These are phyloP conservation scores for Solanum gandarillasii DNA, from an alignment of 257 asterid species.

Conservation along the genomic window DNA sequence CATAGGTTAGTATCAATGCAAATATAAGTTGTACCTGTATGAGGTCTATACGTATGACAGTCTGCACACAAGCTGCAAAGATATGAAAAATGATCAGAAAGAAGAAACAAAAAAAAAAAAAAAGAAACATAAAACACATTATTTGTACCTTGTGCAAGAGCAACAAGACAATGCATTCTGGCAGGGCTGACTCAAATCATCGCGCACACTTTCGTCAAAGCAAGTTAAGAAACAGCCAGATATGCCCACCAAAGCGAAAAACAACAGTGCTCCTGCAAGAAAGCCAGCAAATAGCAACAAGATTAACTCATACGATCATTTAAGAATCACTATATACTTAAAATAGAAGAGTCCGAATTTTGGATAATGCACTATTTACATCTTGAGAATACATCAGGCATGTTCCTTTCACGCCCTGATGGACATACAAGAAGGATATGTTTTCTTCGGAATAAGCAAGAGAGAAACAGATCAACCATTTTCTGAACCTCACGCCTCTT, in stretches of 20 bases:
- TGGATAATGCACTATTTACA: not conserved
- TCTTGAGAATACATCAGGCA: not conserved
- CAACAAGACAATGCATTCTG: constrained; percentile 80
- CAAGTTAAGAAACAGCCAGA: constrained; percentile 94
- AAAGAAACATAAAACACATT: not conserved
- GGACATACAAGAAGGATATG: not conserved
- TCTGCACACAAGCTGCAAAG: constrained; percentile 75
- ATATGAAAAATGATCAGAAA: not conserved
- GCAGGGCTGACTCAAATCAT: constrained; percentile 91
- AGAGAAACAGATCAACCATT: not conserved
- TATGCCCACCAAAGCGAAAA: constrained; percentile 79
- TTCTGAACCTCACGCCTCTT: not conserved
- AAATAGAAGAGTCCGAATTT: not conserved
- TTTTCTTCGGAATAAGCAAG: not conserved
- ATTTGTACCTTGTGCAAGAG: constrained; percentile 72
- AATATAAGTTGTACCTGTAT: constrained; percentile 62
- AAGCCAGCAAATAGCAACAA: not conserved
- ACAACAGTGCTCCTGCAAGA: constrained; percentile 71
- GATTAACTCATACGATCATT: not conserved
- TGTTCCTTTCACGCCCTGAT: not conserved
- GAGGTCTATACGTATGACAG: constrained; percentile 52
- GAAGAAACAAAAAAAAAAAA: too few relatives aligned
- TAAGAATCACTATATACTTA: not conserved
- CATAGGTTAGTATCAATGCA: constrained; percentile 92
- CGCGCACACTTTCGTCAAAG: constrained; percentile 84